A percentile compares a stretch with the other conserved stretches of the same genome.
phyloP scores from a whole-genome alignment of 2,329 filamentous ascomycete genomes.

The Aspergillus fischeri region DNA sequence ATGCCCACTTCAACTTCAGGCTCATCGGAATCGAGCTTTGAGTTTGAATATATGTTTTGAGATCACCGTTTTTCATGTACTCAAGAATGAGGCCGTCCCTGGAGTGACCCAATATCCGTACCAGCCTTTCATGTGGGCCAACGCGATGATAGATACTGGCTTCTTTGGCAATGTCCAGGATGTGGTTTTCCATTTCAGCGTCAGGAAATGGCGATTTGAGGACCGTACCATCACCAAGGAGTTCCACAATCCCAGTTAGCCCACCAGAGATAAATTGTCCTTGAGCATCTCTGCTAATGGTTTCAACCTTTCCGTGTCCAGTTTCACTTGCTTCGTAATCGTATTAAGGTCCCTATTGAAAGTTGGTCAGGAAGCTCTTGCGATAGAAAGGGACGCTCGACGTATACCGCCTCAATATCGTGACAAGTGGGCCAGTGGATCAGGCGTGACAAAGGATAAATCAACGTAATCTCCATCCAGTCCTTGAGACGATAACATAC shows the following conservation, averaged over 20 bases:
- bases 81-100: conserved; percentile 12
- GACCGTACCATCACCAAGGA: conserved; percentile 14
- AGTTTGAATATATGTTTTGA: conserved; percentile 11
- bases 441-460: neutral
- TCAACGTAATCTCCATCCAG: neutral
- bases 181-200: conserved; percentile 10
- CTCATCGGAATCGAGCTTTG: conserved; percentile 10
- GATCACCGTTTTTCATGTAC: conserved; percentile 13
- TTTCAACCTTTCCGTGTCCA: neutral
- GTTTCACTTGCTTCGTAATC: neutral
- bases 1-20: conserved; percentile 26
- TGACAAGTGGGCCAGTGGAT: neutral
- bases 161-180: conserved; percentile 16
- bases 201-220: conserved; percentile 12
- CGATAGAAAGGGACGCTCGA: neutral
- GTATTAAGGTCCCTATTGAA: neutral
- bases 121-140: conserved; percentile 10
- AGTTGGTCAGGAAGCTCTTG: neutral
- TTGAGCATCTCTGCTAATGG: conserved; percentile 6
- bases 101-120: conserved; percentile 11
- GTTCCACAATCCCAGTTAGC: conserved; percentile 16
- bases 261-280: conserved; percentile 12
- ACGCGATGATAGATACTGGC: conserved; percentile 12
- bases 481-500: neutral
- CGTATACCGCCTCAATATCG: neutral